Conservation (phyloP, 768 basidiomycete species). For the Panaeolus cyanescens region DNA sequence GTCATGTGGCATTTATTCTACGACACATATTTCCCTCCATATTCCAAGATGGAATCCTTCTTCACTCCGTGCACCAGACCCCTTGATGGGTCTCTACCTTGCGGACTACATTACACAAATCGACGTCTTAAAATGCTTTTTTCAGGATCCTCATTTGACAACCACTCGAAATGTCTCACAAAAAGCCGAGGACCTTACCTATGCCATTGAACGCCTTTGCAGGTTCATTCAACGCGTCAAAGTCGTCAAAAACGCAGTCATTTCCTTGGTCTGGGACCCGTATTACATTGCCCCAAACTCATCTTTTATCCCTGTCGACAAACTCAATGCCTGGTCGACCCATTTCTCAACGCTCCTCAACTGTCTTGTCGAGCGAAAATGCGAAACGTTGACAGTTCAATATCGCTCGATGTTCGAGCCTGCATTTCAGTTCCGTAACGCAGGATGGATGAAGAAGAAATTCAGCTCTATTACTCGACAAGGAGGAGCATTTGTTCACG, state of each 20-base stretch:
- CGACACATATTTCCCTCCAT: neutral
- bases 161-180: conserved; percentile 17
- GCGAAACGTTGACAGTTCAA: conserved; percentile 18
- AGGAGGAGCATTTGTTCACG: neutral
- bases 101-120: conserved; percentile 10
- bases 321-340: conserved; percentile 18
- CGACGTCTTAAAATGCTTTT: conserved; percentile 18
- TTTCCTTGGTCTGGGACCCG: conserved; percentile 23
- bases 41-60: conserved; percentile 1
- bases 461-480: conserved; percentile 13
- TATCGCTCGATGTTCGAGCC: conserved; percentile 16
- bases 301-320: conserved; percentile 10
- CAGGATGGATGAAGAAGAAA: conserved; percentile 10
- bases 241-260: conserved; percentile 12
- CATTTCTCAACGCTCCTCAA: conserved; percentile 16
- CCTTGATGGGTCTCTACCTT: conserved; percentile 14
- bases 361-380: conserved; percentile 16
- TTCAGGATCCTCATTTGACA: conserved; percentile 19
- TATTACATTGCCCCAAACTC: conserved; percentile 14
- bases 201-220: conserved; percentile 17
- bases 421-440: conserved; percentile 14
- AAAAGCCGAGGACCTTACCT: conserved; percentile 13
- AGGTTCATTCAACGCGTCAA: conserved; percentile 14
- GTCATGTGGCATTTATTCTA: neutral
- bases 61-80: conserved; percentile 8